Conservation (phyloP, 1,284 basidiomycete species). For the Pseudozyma thailandica region DNA sequence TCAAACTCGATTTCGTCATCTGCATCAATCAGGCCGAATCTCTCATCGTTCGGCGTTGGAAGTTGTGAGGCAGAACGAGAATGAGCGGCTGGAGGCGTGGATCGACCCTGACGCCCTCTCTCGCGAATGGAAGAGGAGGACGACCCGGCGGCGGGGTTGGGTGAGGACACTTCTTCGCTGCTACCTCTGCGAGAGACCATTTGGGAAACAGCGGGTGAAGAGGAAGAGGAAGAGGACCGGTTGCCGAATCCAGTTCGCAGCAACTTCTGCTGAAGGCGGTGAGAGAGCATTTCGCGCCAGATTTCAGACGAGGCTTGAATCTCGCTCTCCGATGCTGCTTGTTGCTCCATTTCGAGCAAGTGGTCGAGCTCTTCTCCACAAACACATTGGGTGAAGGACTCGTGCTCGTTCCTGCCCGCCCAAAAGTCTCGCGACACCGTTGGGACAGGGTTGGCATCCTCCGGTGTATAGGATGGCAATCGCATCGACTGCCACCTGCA, state of each 20-base stretch:
- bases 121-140: background rate
- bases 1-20: constrained; percentile 53
- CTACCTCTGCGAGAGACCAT: constrained; percentile 23
- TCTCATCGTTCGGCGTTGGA: constrained; percentile 16
- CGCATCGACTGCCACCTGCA: constrained; percentile 47
- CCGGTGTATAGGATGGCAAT: constrained; percentile 39
- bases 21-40: constrained; percentile 38
- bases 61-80: background rate
- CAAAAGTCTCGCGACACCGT: constrained; percentile 44
- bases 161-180: constrained; percentile 14
- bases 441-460: constrained; percentile 51
- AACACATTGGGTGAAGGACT: constrained; percentile 45
- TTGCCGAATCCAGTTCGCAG: constrained; percentile 7
- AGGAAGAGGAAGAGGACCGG: constrained; percentile 10
- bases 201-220: constrained; percentile 20
- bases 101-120: constrained; percentile 16
- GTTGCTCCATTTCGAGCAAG: constrained; percentile 44
- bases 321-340: constrained; percentile 38
- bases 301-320: constrained; percentile 6
- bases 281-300: constrained; percentile 45
- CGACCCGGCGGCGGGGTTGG: background rate
- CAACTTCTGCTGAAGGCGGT: constrained; percentile 35
- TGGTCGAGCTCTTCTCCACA: constrained; percentile 49
- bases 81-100: background rate
- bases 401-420: constrained; percentile 51